Evolutionary conservation across 2,329 filamentous ascomycete species (phyloP), one percentile per base, ranked within the genome.

Genomic region (Decorospora gaudefroyi): DNA sequence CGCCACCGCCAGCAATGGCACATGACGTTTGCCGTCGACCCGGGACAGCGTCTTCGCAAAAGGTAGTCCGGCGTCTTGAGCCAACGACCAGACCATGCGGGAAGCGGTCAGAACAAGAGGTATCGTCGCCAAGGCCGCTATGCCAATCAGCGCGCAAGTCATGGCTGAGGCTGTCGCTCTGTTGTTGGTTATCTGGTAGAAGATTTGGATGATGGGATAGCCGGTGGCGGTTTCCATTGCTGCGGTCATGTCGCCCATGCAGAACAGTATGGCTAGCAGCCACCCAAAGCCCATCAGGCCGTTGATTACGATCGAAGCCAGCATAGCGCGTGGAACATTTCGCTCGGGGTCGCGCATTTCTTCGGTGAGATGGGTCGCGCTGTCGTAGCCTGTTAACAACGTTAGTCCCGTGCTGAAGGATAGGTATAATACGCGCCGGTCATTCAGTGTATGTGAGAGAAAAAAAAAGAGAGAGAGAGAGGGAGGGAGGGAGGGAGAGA

Each of bases 201-300:
- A 60, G 33, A 72, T 67, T n/a, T 65, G 58, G 38, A 72, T 58
- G 53, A 71, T 69, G 0, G 68, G 65, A 38, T 63, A 71, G 12
- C 64, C 68, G 4, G 64, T 65, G 2, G 61, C 51, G 19, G 65
- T 59, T 6, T 37, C 35, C 9, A 72, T 31, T 30, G 59, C 54
- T 5, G 52, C 59, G 10, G 64, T 52, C 5, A 69, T 51, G 32
- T 61, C 54, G 15, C 58, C 59, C 43, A 67, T 61, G 26, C 48
- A 56, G 28, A 67, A 73, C 48, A 70, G 67, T 33, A 71, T 70
- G 2, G 64, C 67, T 38, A 74, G 67, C 15, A 74, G 59, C 30
- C 59, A 46, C 15, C 62, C 48, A 32, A 71, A 48, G 11, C 60
- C 68, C 15, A 71, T 55, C 4, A 54, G 18, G 12, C 64, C 65